Percentiles rank a stretch among this genome's conserved stretches.
phyloP scores from a whole-genome alignment of 306 rosid species.

The Erythrophleum fordii region DNA sequence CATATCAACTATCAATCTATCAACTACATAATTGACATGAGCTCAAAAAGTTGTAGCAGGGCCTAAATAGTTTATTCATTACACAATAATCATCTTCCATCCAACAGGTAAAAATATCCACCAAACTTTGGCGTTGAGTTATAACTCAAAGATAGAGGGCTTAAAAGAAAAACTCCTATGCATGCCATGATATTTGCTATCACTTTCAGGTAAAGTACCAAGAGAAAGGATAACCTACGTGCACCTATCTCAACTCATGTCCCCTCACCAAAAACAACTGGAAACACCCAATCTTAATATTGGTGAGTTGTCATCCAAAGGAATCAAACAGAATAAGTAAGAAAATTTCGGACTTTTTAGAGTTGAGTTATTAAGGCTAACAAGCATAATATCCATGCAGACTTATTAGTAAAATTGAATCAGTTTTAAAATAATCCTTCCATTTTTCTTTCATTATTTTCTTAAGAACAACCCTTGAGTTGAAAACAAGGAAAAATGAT shows the following conservation, averaged over 20 bases:
- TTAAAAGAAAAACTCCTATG: not conserved
- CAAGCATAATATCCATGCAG: conserved; percentile 4
- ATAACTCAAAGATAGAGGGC: not conserved
- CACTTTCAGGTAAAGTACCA: not conserved
- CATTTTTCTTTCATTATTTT: conserved; percentile 20
- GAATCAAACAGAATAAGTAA: not conserved
- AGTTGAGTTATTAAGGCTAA: conserved; percentile 2
- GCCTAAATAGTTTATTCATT: conserved; percentile 21
- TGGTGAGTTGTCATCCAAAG: not conserved
- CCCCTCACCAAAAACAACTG: not conserved
- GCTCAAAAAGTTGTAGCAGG: conserved; percentile 29
- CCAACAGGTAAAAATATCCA: not conserved
- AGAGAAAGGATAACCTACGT: conserved; percentile 6
- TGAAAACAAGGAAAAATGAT: not conserved
- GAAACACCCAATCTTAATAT: not conserved
- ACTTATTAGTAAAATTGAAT: not conserved
- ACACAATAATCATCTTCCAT: not conserved
- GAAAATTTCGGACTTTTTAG: not conserved
- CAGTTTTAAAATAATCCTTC: not conserved
- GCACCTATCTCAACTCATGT: not conserved
- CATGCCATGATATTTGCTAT: not conserved
- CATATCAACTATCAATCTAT: not conserved
- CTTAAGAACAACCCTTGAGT: not conserved
- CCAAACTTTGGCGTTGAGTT: not conserved
- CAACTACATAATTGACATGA: not conserved